Evolutionary conservation across 805 yeast species (phyloP), one percentile per base, ranked within the genome.

Genomic region (Candida sanyiensis): DNA sequence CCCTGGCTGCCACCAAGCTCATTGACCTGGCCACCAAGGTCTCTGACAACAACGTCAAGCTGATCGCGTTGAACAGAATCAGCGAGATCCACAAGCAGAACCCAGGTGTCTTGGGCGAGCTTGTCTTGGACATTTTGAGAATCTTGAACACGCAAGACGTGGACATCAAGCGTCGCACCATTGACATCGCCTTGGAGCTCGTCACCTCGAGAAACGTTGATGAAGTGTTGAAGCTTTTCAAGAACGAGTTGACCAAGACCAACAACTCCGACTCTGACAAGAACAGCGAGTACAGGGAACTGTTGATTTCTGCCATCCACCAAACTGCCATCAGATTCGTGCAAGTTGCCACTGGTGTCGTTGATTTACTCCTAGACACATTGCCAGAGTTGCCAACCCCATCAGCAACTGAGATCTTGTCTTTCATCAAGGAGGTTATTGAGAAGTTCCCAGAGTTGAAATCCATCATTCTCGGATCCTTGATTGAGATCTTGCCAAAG

Each of bases 11-110:
- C 28, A 63, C 78, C 40, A 87, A 87, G 60, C 83, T 87, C 54
- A 79, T 90, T 45, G 95, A 86, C 42, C 71, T 93, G 51, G 95
- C 96, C 24, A 80, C 81, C 50, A 85, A 83, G 57, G 97, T 88
- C 58, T 73, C 95, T n/a, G 97, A 93, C 62, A 89, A 85, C 66
- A 93, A 89, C 56, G 89, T 90, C 52, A 94, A 94, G 63, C 73
- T 93, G 48, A 89, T 90, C 54, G 93, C 95, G 16, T 71, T 93
- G 56, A 93, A 87, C 57, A 77, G 94, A 61, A 80, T 93, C 44
- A 75, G 75, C 51, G 87, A 82, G 38, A 75, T 93, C 38, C 82
- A 85, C 55, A 66, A 67, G 45, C 73, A 72, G 45, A 76, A 80
- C 57, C 90, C 93, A 17, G 96, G 96, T 37, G 70, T 84, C 34